These are phyloP conservation scores for Curvularia lunata DNA, from an alignment of 2,329 filamentous ascomycete species.

Conservation along the genomic window DNA sequence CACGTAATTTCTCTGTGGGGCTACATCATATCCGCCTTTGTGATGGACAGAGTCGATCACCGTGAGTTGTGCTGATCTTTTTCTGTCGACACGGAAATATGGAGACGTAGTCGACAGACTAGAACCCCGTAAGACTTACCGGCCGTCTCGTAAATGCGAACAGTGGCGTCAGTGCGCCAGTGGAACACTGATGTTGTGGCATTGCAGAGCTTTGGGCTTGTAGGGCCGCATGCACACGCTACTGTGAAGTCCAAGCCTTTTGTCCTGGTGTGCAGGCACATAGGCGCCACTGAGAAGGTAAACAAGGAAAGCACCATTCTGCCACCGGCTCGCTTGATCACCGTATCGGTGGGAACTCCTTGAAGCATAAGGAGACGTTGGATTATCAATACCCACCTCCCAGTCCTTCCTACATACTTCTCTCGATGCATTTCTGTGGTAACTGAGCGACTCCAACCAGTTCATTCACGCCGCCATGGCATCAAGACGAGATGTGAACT, in stretches of 20 bases:
- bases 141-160: constrained; percentile 7
- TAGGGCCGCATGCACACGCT: constrained; percentile 15
- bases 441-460: constrained; percentile 27
- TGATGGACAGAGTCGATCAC: constrained; percentile 19
- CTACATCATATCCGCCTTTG: constrained; percentile 15
- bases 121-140: constrained; percentile 17
- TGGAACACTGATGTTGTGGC: constrained; percentile 8
- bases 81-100: constrained; percentile 19
- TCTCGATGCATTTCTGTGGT: constrained; percentile 29
- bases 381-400: constrained; percentile 24
- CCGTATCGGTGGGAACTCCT: constrained; percentile 16
- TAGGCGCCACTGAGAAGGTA: constrained; percentile 30
- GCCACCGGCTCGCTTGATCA: constrained; percentile 31
- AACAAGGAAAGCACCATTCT: constrained; percentile 22
- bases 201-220: constrained; percentile 17
- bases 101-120: constrained; percentile 9
- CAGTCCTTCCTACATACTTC: constrained; percentile 17
- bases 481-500: constrained; percentile 23
- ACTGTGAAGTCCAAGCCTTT: constrained; percentile 20
- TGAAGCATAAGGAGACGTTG: constrained; percentile 19
- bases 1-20: constrained; percentile 13
- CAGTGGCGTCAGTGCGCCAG: constrained; percentile 4
- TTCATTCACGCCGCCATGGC: constrained; percentile 30
- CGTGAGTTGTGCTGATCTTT: constrained; percentile 7
- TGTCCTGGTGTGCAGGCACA: constrained; percentile 17